Evolutionary conservation across 2,329 filamentous ascomycete species (phyloP).

Genomic region (Aspergillus sp.): DNA sequence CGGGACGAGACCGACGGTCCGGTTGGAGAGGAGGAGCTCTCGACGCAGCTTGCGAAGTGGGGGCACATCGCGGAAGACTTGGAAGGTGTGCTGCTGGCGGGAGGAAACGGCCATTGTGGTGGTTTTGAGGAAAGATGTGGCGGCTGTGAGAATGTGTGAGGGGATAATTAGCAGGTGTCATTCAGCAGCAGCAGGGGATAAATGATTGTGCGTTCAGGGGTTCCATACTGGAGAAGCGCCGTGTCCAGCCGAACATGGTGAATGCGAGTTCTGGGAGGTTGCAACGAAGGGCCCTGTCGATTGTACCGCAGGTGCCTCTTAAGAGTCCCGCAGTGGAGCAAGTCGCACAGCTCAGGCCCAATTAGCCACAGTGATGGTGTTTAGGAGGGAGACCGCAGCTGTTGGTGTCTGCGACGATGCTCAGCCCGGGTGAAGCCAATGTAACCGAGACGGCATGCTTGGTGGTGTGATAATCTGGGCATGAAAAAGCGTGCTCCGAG

Average conservation of each 20-base stretch:
- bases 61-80: slow-evolving; percentile 73
- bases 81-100: slow-evolving; percentile 30
- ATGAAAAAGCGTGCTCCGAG: slow-evolving; percentile 17
- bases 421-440: neutral
- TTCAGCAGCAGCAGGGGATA: slow-evolving; percentile 6
- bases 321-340: slow-evolving; percentile 19
- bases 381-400: neutral
- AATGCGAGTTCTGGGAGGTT: slow-evolving; percentile 12
- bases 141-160: slow-evolving; percentile 15
- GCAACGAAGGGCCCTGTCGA: slow-evolving; percentile 4
- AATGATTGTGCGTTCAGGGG: neutral
- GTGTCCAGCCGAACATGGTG: slow-evolving; percentile 35
- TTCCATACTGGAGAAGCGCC: slow-evolving; percentile 33
- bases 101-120: slow-evolving; percentile 5
- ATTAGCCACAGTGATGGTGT: neutral
- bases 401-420: neutral
- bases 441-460: neutral
- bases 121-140: slow-evolving; percentile 28
- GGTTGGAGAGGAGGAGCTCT: slow-evolving; percentile 65
- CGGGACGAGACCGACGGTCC: slow-evolving; percentile 82
- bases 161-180: slow-evolving; percentile 11
- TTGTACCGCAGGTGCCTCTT: neutral
- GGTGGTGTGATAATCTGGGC: neutral
- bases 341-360: neutral
- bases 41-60: slow-evolving; percentile 70